phyloP scores from a whole-genome alignment of 1,284 basidiomycete genomes.

The Ceratobasidium papillatum region DNA sequence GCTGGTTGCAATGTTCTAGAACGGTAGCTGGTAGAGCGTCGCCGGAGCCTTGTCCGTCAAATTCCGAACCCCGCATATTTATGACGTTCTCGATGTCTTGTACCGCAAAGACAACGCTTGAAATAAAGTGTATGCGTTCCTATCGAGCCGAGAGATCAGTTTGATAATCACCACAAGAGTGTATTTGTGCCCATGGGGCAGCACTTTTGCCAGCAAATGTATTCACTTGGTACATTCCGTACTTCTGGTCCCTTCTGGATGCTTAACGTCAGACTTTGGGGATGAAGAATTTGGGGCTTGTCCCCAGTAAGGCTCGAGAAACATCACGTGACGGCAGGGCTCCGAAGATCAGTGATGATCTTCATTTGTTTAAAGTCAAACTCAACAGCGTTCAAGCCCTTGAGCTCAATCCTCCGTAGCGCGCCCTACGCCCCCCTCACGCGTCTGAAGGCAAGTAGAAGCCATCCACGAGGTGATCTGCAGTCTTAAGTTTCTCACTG shows the following conservation, averaged over 20 bases:
- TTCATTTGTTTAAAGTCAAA: conserved; percentile 33
- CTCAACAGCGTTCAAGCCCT: conserved; percentile 16
- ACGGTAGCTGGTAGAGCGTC: not conserved
- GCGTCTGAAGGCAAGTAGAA: not conserved
- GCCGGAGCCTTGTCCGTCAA: conserved; percentile 17
- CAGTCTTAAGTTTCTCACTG: not conserved
- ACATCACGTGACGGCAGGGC: conserved; percentile 25
- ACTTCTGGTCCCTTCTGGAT: conserved; percentile 1
- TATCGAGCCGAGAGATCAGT: conserved; percentile 27
- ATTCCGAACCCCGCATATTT: not conserved
- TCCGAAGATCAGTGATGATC: conserved; percentile 36
- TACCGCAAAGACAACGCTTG: conserved; percentile 11
- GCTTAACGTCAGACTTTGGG: not conserved
- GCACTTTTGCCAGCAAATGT: not conserved
- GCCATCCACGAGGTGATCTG: not conserved
- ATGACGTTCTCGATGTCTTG: not conserved
- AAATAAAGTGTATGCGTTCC: conserved; percentile 12
- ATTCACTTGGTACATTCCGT: conserved; percentile 2
- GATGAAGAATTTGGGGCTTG: conserved; percentile 24
- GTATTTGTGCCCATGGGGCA: conserved; percentile 2
- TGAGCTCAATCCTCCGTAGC: conserved; percentile 22
- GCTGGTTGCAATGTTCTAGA: not conserved
- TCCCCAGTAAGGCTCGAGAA: not conserved
- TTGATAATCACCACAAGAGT: conserved; percentile 13
- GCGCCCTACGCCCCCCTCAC: conserved; percentile 20